Conservation (phyloP, 2,329 filamentous ascomycete species). For the Fusarium oligoseptatum region DNA sequence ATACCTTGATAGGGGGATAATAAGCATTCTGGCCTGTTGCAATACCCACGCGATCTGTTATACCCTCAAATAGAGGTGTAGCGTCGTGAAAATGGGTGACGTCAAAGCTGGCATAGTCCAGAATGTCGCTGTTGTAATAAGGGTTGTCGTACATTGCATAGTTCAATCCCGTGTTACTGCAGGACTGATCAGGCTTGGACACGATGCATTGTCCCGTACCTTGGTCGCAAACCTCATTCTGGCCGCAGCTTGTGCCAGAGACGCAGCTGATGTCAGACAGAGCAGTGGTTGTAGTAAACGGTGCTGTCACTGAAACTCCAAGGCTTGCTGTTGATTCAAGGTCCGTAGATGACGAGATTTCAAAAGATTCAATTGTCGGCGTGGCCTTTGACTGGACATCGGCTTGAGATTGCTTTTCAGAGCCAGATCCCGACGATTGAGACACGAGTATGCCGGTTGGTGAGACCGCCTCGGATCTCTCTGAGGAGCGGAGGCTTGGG, state of each 20-base stretch:
- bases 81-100: background rate
- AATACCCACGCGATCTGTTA: background rate
- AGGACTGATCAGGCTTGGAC: background rate
- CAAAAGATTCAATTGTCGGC: background rate
- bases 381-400: background rate
- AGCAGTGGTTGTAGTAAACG: background rate
- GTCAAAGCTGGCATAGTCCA: background rate
- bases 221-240: background rate
- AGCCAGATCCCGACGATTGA: background rate
- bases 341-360: background rate
- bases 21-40: background rate
- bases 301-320: background rate
- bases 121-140: background rate
- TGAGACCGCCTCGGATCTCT: background rate
- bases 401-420: background rate
- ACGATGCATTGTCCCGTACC: background rate
- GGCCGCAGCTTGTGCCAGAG: background rate
- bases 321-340: background rate
- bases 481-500: background rate
- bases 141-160: background rate
- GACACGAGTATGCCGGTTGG: background rate
- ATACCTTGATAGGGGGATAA: background rate
- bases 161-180: background rate
- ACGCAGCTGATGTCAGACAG: background rate
- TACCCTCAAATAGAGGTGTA: background rate